Conservation (phyloP, 371 early-diverging fungal genomes). For the Basidiobolus heterosporus region DNA sequence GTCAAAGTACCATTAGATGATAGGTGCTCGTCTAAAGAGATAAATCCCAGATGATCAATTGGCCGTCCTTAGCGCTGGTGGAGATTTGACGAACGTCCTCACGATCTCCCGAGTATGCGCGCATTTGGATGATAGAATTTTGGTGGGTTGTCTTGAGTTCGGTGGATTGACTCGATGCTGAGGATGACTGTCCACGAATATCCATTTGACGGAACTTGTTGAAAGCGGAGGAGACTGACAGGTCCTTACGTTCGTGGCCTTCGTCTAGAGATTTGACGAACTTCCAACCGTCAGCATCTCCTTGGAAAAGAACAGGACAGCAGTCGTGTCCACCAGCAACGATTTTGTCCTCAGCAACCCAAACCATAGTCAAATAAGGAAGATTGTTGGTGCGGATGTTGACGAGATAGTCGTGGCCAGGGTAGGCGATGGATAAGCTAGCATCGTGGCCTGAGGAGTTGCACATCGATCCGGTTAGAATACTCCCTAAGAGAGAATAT, state of each 20-base stretch:
- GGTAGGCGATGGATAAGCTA: constrained; percentile 52
- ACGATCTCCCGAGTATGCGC: too few species aligned
- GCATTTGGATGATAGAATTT: constrained; percentile 76
- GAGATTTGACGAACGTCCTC: constrained; percentile 40
- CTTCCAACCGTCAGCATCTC: constrained; percentile 47
- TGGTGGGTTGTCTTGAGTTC: constrained; percentile 73
- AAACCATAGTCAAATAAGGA: constrained; percentile 64
- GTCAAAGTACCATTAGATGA: too few species aligned
- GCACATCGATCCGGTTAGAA: not conserved
- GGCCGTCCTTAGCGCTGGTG: constrained; percentile 77
- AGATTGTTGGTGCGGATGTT: constrained; percentile 45
- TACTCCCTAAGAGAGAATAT: too few species aligned
- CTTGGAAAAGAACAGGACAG: constrained; percentile 62
- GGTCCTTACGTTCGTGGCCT: constrained; percentile 35
- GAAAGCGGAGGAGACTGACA: constrained; percentile 43
- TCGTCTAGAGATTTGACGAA: constrained; percentile 56
- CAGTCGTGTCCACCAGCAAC: constrained; percentile 89
- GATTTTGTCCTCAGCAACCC: constrained; percentile 56
- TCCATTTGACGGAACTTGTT: constrained; percentile 89
- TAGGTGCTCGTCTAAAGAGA: too few species aligned
- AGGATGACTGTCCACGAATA: constrained; percentile 47
- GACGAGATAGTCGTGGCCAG: constrained; percentile 37
- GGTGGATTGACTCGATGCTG: constrained; percentile 28
- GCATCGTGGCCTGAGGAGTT: constrained; percentile 59
- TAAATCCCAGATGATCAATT: constrained; percentile 59